Conservation (phyloP, 176 grass and related monocot genomes). For the Aechmea fasciata region DNA sequence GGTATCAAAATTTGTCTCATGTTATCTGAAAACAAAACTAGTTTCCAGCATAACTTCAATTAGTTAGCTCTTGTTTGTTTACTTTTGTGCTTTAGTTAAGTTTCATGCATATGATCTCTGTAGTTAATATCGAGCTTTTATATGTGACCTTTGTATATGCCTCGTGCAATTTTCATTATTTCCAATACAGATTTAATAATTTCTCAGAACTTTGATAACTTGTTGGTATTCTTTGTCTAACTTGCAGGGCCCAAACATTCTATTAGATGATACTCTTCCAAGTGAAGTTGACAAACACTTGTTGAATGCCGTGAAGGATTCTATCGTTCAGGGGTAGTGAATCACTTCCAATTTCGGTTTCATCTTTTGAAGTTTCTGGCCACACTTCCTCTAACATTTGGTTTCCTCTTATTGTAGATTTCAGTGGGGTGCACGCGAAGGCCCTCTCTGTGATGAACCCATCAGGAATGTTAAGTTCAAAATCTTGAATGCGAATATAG, state of each 20-base stretch:
- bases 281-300: conserved; percentile 94
- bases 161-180: not conserved
- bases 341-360: not conserved
- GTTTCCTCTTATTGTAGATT: conserved; percentile 43
- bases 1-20: too few species aligned
- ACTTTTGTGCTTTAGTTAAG: too few species aligned
- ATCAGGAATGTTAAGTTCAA: conserved; percentile 98
- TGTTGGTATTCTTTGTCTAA: conserved; percentile 8
- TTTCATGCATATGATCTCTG: too few species aligned
- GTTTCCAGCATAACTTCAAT: not conserved
- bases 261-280: conserved; percentile 86
- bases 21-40: not conserved
- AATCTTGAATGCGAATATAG: conserved; percentile 86
- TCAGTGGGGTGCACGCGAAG: conserved; percentile 99
- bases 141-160: not conserved
- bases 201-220: not conserved
- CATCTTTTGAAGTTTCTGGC: conserved; percentile 1
- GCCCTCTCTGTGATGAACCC: conserved; percentile 92
- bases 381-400: conserved; percentile 17
- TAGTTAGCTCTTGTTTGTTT: too few species aligned
- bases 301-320: conserved; percentile 82
- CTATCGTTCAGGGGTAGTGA: conserved; percentile 91
- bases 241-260: conserved; percentile 82
- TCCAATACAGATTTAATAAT: not conserved
- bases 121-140: not conserved